These are phyloP conservation scores for Mrakia blollopis DNA, from an alignment of 768 basidiomycete species.

Conservation along the genomic window DNA sequence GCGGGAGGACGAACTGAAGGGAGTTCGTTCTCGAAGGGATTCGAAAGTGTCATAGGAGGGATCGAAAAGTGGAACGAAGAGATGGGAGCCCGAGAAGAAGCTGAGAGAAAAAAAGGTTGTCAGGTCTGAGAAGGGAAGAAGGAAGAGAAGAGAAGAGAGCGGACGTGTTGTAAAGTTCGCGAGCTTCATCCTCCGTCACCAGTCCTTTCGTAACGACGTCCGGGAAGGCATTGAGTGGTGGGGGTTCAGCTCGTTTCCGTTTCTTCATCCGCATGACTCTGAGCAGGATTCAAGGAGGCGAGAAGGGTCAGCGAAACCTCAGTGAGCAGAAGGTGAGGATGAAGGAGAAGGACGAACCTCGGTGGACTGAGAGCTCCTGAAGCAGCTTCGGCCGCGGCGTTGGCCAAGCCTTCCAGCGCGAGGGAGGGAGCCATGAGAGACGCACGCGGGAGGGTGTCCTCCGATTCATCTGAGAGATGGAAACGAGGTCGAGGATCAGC, in stretches of 20 bases:
- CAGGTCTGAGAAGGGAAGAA: conserved; percentile 40
- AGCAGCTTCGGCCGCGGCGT: conserved; percentile 83
- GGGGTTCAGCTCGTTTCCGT: conserved; percentile 40
- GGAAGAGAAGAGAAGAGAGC: conserved; percentile 37
- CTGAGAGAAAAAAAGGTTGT: conserved; percentile 51
- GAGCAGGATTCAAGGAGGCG: neutral
- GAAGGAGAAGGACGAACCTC: neutral
- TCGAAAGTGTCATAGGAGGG: conserved; percentile 90
- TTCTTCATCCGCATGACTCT: conserved; percentile 35
- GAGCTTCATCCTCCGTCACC: conserved; percentile 76
- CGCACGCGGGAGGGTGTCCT: conserved; percentile 76
- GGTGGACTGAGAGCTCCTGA: conserved; percentile 39
- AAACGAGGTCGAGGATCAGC: conserved; percentile 53
- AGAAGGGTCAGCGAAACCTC: too few species aligned
- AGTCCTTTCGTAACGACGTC: conserved; percentile 61
- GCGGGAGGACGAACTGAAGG: conserved; percentile 62
- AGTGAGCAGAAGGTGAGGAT: too few species aligned
- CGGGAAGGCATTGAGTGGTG: conserved; percentile 44
- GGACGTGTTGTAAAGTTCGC: conserved; percentile 87
- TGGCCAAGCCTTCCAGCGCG: conserved; percentile 86
- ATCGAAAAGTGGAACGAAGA: conserved; percentile 94
- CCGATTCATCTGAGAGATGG: conserved; percentile 84
- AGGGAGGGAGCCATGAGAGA: conserved; percentile 88
- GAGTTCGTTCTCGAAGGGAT: conserved; percentile 81
- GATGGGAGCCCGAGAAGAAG: conserved; percentile 92